Conservation (phyloP, 2,329 filamentous ascomycete species). For the Pleomassaria siparia region DNA sequence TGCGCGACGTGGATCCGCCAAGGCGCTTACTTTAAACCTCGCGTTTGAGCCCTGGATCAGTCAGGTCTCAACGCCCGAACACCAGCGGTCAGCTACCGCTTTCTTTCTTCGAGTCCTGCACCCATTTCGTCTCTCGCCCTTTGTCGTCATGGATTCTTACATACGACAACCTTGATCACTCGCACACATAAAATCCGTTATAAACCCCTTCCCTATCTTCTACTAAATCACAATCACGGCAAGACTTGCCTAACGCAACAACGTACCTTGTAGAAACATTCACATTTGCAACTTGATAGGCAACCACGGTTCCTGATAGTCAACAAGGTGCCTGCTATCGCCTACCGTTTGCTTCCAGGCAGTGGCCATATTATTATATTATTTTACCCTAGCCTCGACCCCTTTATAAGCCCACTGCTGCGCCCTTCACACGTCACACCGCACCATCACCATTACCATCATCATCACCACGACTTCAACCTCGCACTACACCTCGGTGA, state of each 20-base stretch:
- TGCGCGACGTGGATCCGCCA: background rate
- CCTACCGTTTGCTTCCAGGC: background rate
- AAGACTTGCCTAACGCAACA: no score
- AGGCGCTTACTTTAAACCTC: background rate
- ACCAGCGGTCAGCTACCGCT: background rate
- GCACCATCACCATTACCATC: background rate
- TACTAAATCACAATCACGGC: no score
- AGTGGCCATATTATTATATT: background rate
- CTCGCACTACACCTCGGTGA: background rate
- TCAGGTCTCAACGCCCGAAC: slow-evolving; percentile 1
- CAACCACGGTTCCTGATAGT: no score
- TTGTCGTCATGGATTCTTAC: background rate
- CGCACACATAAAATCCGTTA: background rate
- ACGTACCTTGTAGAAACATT: no score
- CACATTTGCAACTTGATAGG: background rate
- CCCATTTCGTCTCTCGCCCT: background rate
- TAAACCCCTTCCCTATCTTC: background rate
- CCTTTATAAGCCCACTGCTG: background rate
- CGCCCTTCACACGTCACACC: background rate
- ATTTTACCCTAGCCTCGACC: background rate
- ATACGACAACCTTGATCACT: background rate
- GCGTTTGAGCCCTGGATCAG: background rate
- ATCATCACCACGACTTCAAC: background rate
- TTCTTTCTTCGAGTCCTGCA: background rate
- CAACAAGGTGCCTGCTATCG: background rate